Base-by-base conservation (phyloP, 495 filamentous ascomycete species). In the Annulohypoxylon stygium region DNA sequence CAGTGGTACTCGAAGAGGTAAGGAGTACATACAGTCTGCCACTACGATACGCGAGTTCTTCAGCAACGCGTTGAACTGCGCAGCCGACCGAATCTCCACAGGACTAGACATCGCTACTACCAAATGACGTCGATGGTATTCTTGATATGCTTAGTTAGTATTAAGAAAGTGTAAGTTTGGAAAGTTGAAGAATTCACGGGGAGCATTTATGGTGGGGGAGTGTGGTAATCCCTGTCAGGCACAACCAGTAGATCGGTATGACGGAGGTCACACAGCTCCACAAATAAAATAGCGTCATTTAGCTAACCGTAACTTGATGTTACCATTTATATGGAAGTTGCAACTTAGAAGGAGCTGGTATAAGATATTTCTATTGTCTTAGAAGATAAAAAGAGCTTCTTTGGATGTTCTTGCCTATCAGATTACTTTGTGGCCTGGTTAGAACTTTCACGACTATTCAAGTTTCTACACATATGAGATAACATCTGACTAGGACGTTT, bases 31-130 rank as follows among this genome's bases (percentile, higher is more conserved):
- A 97, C 94, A 98, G 83, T 97, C 91, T 72, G 90, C 88, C 50
- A 97, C 90, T 36, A 97, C 92, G 64, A 97, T 87, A 53, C 83
- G 88, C 23, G 90, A 92, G 41, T 84, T 86, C 47, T 84, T 85
- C 58, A 97, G 83, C 57, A 97, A 79, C 18, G 85, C 80, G 77
- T 79, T 89, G 75, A 97, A 91, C 75, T 97, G 91, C 70, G 86
- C 85, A 18, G 87, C 81, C 11, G 93, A 95, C 63, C 86, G 81
- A 55, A 97, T 94, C 37, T 89, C 84, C 63, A 93, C 85, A 39
- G 90, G 87, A 73, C 89, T 86, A 63, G 88, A 88, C 89, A 92
- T 92, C 50, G 30, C 75, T 75, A 61, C 75, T 72, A 59, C 25
- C 6, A 34, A 50, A 23, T 51, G n/a, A 58, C 16, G 55, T 41